Percentiles rank a stretch among this genome's conserved stretches.
phyloP scores from a whole-genome alignment of 306 rosid species.

The Quercus aquifolioides region DNA sequence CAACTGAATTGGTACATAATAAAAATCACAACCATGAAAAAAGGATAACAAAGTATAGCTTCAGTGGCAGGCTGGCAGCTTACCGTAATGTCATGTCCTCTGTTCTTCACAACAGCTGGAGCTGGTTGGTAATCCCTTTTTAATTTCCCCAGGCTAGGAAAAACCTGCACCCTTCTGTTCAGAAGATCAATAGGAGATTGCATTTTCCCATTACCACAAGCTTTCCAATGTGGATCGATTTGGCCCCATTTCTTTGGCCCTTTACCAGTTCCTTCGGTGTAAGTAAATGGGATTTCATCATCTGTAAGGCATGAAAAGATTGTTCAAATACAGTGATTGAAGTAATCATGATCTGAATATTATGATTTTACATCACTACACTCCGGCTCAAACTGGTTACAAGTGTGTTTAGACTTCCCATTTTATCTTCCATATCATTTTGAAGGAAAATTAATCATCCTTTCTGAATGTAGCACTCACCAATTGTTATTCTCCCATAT shows the following conservation, averaged over 20 bases:
- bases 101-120: conserved; percentile 57
- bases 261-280: conserved; percentile 39
- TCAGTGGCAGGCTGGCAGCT: conserved; percentile 5
- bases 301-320: conserved; percentile 25
- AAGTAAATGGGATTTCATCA: conserved; percentile 37
- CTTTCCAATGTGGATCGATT: conserved; percentile 60
- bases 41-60: background rate
- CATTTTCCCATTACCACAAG: conserved; percentile 51
- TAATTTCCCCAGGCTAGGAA: conserved; percentile 49
- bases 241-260: conserved; percentile 73
- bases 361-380: no score
- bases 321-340: background rate
- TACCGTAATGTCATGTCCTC: conserved; percentile 66
- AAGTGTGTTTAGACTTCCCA: no score
- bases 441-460: no score
- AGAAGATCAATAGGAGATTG: conserved; percentile 86
- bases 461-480: no score
- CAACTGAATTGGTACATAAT: background rate
- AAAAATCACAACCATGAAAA: background rate
- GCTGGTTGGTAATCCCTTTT: conserved; percentile 47
- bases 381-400: no score
- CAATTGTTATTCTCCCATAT: no score
- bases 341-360: no score
- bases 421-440: no score
- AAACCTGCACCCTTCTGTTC: conserved; percentile 29